A percentile compares a stretch with the other conserved stretches of the same genome.
Evolutionary conservation across 2,329 filamentous ascomycete genomes (phyloP).

Genomic region (Phaeosphaeriaceae sp.): DNA sequence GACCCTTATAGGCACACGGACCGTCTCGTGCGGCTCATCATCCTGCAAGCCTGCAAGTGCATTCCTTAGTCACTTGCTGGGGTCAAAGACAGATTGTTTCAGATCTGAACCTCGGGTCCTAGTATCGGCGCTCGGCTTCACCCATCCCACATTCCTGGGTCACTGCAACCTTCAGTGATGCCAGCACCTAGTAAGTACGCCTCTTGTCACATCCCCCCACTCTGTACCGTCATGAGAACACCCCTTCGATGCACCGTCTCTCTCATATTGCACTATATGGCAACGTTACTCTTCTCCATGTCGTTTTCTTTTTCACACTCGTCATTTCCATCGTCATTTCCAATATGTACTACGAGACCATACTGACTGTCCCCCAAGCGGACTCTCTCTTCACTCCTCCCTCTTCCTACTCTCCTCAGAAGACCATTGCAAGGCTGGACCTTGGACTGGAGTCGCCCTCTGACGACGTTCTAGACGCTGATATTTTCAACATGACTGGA

Average conservation of each 20-base stretch:
- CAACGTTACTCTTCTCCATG: constrained; percentile 6
- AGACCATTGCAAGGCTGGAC: constrained; percentile 47
- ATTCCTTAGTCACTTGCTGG: constrained; percentile 46
- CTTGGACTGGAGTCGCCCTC: constrained; percentile 46
- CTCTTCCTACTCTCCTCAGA: constrained; percentile 50
- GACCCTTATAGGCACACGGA: constrained; percentile 47
- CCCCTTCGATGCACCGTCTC: constrained; percentile 17
- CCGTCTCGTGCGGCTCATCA: constrained; percentile 48
- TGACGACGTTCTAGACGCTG: constrained; percentile 52
- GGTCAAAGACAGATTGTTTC: constrained; percentile 46
- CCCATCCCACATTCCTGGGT: constrained; percentile 44
- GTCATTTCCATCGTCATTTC: constrained; percentile 25
- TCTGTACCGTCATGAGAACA: constrained; percentile 43
- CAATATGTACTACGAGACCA: constrained; percentile 44
- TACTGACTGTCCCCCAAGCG: constrained; percentile 51
- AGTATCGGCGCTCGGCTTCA: constrained; percentile 42
- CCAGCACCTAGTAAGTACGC: constrained; percentile 49
- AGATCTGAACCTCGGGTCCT: constrained; percentile 46
- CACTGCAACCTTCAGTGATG: constrained; percentile 50
- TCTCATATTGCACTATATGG: constrained; percentile 32
- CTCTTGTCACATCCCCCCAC: constrained; percentile 38
- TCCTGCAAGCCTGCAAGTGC: constrained; percentile 38
- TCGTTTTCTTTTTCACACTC: constrained; percentile 11
- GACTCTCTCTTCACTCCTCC: constrained; percentile 51
- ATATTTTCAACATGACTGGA: constrained; percentile 61